phyloP scores from a whole-genome alignment of 2,329 filamentous ascomycete genomes.

The Colletotrichum sp. region DNA sequence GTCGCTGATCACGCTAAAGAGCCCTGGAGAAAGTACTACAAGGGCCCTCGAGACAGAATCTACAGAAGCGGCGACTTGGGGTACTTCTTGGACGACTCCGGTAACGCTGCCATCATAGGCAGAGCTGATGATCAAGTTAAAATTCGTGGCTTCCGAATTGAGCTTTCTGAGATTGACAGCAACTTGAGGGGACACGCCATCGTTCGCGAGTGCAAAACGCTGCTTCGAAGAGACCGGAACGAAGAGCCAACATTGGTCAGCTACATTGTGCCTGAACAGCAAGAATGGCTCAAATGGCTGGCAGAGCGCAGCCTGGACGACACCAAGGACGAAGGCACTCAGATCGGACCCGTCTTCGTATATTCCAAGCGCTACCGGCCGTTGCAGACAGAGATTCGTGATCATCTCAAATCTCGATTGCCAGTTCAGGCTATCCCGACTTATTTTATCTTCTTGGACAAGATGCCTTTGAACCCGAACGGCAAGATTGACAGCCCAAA shows the following conservation, averaged over 20 bases:
- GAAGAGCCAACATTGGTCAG: constrained; percentile 88
- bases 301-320: background rate
- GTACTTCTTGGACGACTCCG: constrained; percentile 64
- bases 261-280: constrained; percentile 70
- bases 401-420: constrained; percentile 71
- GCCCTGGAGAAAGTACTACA: constrained; percentile 79
- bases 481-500: constrained; percentile 82
- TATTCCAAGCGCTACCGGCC: constrained; percentile 27
- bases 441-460: constrained; percentile 32
- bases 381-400: constrained; percentile 55
- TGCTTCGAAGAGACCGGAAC: constrained; percentile 82
- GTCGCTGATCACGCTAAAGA: constrained; percentile 50
- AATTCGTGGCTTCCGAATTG: constrained; percentile 94
- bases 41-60: constrained; percentile 82
- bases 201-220: constrained; percentile 49
- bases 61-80: constrained; percentile 70
- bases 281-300: constrained; percentile 7
- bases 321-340: constrained; percentile 52
- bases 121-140: constrained; percentile 91
- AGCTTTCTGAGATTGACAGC: constrained; percentile 54
- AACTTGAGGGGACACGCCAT: background rate
- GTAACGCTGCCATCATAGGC: constrained; percentile 77
- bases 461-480: constrained; percentile 75
- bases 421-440: constrained; percentile 42
- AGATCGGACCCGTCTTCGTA: constrained; percentile 47